Evolutionary conservation across 2,329 filamentous ascomycete genomes (phyloP).

Genomic region (Xylariaceae sp.): DNA sequence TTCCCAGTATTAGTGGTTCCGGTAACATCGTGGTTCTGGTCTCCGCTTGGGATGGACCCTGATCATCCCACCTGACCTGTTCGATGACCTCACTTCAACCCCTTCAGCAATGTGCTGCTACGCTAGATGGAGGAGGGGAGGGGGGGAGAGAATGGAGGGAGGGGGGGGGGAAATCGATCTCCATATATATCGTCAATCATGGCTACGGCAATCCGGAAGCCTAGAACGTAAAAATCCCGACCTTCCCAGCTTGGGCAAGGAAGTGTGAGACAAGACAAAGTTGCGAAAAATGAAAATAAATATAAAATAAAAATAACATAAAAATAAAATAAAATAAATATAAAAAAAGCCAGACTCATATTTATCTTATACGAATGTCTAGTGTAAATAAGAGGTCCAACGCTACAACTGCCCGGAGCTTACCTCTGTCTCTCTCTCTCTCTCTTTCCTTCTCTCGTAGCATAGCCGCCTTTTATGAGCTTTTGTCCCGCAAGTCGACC

Average conservation of each 20-base stretch:
- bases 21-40: constrained; percentile 15
- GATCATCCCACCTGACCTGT: constrained; percentile 23
- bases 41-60: constrained; percentile 19
- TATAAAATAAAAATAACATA: no score
- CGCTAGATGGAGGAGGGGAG: not conserved
- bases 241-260: constrained; percentile 17
- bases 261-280: not conserved
- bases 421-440: constrained; percentile 3
- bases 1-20: constrained; percentile 8
- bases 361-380: no score
- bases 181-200: not conserved
- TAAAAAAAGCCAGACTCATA: no score
- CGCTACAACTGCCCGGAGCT: not conserved
- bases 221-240: constrained; percentile 2
- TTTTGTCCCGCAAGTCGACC: no score
- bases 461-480: no score
- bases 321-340: no score
- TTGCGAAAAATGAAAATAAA: no score
- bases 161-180: no score
- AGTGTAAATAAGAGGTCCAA: no score
- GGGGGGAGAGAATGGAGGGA: no score
- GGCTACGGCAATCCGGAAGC: constrained; percentile 1
- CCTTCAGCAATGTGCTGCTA: constrained; percentile 8
- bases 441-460: constrained; percentile 6
- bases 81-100: constrained; percentile 19